phyloP scores from a whole-genome alignment of 2,329 filamentous ascomycete species.

The Capronia americana region DNA sequence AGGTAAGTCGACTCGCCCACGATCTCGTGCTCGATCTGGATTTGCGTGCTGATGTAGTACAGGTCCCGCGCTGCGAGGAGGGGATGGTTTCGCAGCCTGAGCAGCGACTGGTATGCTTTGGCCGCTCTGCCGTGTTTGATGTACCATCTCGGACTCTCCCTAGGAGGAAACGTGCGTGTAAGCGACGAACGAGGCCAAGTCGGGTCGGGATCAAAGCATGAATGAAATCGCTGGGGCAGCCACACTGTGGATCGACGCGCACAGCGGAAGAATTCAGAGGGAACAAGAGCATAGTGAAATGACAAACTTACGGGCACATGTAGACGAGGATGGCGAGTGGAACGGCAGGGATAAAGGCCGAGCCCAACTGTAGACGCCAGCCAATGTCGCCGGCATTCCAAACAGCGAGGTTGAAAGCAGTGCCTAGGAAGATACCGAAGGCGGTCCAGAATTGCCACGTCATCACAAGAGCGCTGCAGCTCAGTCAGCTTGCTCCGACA shows the following conservation, averaged over 20 bases:
- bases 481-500: background rate
- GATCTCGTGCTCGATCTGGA: conserved; percentile 39
- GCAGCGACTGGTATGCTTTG: conserved; percentile 43
- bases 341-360: conserved; percentile 69
- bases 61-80: conserved; percentile 43
- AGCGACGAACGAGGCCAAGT: background rate
- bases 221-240: background rate
- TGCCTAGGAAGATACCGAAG: conserved; percentile 53
- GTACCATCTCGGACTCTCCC: conserved; percentile 43
- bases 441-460: conserved; percentile 40
- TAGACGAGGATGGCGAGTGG: conserved; percentile 64
- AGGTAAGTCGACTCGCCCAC: conserved; percentile 50
- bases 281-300: background rate
- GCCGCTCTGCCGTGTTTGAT: conserved; percentile 43
- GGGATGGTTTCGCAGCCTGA: conserved; percentile 41
- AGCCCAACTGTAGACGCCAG: conserved; percentile 69
- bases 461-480: conserved; percentile 42
- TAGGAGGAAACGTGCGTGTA: background rate
- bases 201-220: background rate
- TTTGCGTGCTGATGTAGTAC: conserved; percentile 49
- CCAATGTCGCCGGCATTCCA: conserved; percentile 62
- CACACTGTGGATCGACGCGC: background rate
- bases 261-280: background rate
- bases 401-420: conserved; percentile 66
- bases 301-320: conserved; percentile 46